Conservation (phyloP, 495 filamentous ascomycete species). For the Penicillium bialowiezense region DNA sequence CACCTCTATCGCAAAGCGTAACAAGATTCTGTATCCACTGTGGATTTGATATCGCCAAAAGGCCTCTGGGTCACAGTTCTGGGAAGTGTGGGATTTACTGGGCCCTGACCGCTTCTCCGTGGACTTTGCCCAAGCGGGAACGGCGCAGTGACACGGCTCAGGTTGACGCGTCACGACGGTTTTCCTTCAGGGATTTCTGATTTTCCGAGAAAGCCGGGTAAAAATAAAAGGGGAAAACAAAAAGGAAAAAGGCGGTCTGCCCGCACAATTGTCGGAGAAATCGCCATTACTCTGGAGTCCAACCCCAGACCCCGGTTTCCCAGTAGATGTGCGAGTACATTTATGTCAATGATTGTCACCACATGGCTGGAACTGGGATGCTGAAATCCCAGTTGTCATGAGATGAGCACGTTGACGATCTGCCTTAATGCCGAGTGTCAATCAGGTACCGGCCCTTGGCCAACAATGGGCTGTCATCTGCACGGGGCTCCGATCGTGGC, state of each 20-base stretch:
- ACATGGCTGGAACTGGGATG: not conserved
- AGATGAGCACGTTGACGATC: constrained; percentile 18
- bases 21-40: not conserved
- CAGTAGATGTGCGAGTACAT: not conserved
- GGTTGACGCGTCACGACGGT: constrained; percentile 17
- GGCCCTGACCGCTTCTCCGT: constrained; percentile 19
- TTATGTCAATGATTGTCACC: not conserved
- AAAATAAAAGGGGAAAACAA: constrained; percentile 1
- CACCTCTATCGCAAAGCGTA: constrained; percentile 12
- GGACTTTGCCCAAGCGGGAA: constrained; percentile 4
- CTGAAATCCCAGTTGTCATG: not conserved
- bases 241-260: constrained; percentile 2
- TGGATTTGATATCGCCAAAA: too few relatives aligned
- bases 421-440: constrained; percentile 14
- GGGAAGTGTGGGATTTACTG: not conserved
- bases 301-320: constrained; percentile 1
- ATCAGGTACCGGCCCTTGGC: constrained; percentile 17
- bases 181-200: not conserved
- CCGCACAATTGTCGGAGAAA: constrained; percentile 12
- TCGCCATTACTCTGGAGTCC: not conserved
- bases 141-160: constrained; percentile 13
- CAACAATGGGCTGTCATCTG: constrained; percentile 35
- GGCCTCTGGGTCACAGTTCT: too few relatives aligned
- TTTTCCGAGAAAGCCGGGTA: constrained; percentile 27
- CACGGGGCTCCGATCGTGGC: constrained; percentile 39